phyloP scores from a whole-genome alignment of 1,139 yeast species.

The Blastobotrys petasosporus region DNA sequence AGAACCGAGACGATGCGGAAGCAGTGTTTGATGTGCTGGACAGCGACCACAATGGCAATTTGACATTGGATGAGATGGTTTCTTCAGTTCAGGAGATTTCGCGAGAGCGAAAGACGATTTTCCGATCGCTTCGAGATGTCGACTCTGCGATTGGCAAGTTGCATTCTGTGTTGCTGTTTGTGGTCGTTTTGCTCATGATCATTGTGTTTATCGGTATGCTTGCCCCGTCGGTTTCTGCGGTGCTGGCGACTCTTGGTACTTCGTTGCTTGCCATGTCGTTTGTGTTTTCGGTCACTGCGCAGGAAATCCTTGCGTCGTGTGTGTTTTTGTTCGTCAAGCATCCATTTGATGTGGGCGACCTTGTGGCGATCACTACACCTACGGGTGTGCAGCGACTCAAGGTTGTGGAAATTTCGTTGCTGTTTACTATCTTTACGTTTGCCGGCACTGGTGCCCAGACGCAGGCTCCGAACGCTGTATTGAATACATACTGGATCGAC shows the following conservation, averaged over 20 bases:
- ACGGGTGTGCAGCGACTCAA: slow-evolving; percentile 21
- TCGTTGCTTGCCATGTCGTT: slow-evolving; percentile 38
- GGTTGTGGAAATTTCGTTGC: slow-evolving; percentile 34
- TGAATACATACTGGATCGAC: slow-evolving; percentile 38
- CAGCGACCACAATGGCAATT: slow-evolving; percentile 35
- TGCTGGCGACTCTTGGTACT: slow-evolving; percentile 40
- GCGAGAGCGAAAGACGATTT: slow-evolving; percentile 35
- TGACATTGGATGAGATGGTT: slow-evolving; percentile 37
- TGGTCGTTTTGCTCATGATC: slow-evolving; percentile 33
- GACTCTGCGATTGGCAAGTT: slow-evolving; percentile 39
- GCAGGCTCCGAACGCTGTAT: slow-evolving; percentile 37
- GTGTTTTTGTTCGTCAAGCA: slow-evolving; percentile 40
- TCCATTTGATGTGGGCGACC: slow-evolving; percentile 41
- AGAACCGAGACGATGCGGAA: slow-evolving; percentile 30
- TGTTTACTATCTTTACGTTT: slow-evolving; percentile 35
- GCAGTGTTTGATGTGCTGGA: slow-evolving; percentile 35
- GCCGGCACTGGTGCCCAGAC: slow-evolving; percentile 29
- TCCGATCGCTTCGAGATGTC: slow-evolving; percentile 36
- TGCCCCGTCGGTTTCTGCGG: slow-evolving; percentile 38
- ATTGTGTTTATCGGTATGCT: slow-evolving; percentile 39
- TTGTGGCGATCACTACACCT: slow-evolving; percentile 30
- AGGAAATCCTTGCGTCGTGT: slow-evolving; percentile 38
- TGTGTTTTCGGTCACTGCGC: slow-evolving; percentile 37
- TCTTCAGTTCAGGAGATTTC: slow-evolving; percentile 32
- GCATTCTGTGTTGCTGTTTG: slow-evolving; percentile 33